A percentile compares a stretch with the other conserved stretches of the same genome.
These are phyloP conservation scores for Diaporthe sp. DNA, from an alignment of 2,329 filamentous ascomycete species.

Conservation along the genomic window DNA sequence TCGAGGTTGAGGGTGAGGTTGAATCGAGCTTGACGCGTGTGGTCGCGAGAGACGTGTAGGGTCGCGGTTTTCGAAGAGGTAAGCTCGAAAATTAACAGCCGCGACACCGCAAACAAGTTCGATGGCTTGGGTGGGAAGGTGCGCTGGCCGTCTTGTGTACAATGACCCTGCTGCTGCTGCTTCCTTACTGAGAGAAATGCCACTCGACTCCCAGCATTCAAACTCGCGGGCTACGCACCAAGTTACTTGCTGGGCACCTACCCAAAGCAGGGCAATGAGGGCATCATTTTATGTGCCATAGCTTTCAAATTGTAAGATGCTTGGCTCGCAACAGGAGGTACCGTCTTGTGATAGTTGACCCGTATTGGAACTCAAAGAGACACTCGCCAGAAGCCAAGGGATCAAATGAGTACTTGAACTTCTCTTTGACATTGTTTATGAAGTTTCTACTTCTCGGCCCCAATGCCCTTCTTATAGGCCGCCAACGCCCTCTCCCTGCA, in stretches of 20 bases:
- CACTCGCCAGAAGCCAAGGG: background rate
- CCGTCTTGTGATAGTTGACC: background rate
- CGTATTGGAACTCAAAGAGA: background rate
- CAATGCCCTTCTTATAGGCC: conserved; percentile 47
- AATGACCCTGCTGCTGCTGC: background rate
- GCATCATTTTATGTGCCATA: background rate
- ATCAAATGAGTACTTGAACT: background rate
- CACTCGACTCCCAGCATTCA: background rate
- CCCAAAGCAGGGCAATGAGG: background rate
- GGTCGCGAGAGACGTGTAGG: background rate
- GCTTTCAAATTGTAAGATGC: background rate
- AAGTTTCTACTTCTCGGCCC: conserved; percentile 38
- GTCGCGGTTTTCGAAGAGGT: background rate
- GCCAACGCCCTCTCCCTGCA: conserved; percentile 67
- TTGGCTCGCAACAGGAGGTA: too few species aligned
- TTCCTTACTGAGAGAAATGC: background rate
- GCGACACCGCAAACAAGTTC: background rate
- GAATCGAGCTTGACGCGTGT: background rate
- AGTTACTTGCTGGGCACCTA: background rate
- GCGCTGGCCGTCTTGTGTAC: background rate
- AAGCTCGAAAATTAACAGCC: background rate
- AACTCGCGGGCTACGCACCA: background rate
- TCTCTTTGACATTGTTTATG: background rate
- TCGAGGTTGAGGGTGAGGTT: background rate
- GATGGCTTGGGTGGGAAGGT: background rate